Conservation (phyloP, 2,329 filamentous ascomycete species). For the Pseudocercospora pini-densiflorae region DNA sequence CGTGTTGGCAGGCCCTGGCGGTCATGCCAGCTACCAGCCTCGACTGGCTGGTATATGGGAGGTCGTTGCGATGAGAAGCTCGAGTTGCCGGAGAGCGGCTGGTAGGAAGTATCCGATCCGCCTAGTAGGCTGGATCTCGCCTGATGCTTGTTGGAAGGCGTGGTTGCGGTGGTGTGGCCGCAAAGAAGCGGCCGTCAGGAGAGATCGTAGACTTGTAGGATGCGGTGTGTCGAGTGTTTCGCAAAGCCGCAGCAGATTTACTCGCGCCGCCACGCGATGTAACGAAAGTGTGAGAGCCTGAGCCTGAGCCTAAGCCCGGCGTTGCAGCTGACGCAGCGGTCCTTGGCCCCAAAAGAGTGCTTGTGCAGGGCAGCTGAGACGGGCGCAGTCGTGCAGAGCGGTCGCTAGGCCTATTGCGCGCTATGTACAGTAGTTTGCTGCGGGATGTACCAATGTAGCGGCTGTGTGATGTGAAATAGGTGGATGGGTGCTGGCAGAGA, state of each 20-base stretch:
- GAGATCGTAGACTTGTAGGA: neutral
- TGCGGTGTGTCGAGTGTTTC: slow-evolving; percentile 11
- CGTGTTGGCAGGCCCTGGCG: slow-evolving; percentile 55
- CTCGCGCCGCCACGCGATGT: slow-evolving; percentile 9
- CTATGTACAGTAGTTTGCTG: neutral
- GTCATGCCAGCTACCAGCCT: slow-evolving; percentile 54
- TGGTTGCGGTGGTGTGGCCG: slow-evolving; percentile 36
- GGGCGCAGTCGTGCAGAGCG: neutral
- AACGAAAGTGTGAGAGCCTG: slow-evolving; percentile 10
- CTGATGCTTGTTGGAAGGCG: slow-evolving; percentile 58
- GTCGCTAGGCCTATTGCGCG: neutral
- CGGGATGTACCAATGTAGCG: neutral
- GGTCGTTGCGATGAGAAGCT: slow-evolving; percentile 33
- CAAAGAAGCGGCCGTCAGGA: slow-evolving; percentile 29
- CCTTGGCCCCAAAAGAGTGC: neutral
- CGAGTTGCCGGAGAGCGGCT: slow-evolving; percentile 52
- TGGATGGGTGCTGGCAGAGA: neutral
- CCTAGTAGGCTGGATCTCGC: slow-evolving; percentile 64
- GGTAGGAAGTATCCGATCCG: slow-evolving; percentile 46
- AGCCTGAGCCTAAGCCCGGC: slow-evolving; percentile 1
- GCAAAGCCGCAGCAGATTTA: slow-evolving; percentile 1
- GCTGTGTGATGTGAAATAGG: neutral
- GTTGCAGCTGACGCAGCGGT: slow-evolving; percentile 5
- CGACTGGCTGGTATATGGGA: slow-evolving; percentile 32
- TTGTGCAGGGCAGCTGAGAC: slow-evolving; percentile 3